A percentile compares a stretch with the other conserved stretches of the same genome.
Conservation (phyloP, 371 early-diverging fungal genomes). For the Racocetra persica region DNA sequence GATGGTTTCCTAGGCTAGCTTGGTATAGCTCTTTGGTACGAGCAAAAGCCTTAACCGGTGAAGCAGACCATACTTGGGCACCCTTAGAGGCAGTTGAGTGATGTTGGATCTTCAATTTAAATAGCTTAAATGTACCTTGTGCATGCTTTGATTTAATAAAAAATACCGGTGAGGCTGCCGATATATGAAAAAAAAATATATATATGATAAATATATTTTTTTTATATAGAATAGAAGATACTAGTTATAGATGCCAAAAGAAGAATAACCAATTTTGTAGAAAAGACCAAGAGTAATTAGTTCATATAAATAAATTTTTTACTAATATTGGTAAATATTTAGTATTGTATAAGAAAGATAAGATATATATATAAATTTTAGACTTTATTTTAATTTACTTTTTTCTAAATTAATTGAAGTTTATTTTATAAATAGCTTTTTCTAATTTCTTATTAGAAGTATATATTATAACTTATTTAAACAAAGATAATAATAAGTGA, state of each 20-base stretch:
- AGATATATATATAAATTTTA: background rate
- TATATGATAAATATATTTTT: constrained; percentile 44
- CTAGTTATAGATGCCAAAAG: background rate
- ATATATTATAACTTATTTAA: no score
- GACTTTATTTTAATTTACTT: background rate
- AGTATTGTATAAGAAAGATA: background rate
- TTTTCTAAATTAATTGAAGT: background rate
- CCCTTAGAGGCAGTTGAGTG: no score
- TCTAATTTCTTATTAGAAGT: background rate
- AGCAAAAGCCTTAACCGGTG: no score
- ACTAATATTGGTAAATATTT: background rate
- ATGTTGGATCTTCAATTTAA: no score
- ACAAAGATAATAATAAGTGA: background rate
- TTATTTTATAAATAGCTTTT: background rate
- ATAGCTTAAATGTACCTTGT: no score
- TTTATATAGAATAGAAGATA: background rate
- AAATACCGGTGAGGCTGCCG: no score
- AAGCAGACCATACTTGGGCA: no score
- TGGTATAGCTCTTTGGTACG: no score
- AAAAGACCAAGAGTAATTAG: background rate
- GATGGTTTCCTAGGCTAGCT: no score
- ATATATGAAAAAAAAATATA: no score
- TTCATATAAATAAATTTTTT: constrained; percentile 21
- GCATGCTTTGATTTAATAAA: no score
- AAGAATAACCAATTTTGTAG: background rate